Evolutionary conservation across 176 grass and related monocot species (phyloP), one percentile per base, ranked within the genome.

Genomic region (Puya raimondii): DNA sequence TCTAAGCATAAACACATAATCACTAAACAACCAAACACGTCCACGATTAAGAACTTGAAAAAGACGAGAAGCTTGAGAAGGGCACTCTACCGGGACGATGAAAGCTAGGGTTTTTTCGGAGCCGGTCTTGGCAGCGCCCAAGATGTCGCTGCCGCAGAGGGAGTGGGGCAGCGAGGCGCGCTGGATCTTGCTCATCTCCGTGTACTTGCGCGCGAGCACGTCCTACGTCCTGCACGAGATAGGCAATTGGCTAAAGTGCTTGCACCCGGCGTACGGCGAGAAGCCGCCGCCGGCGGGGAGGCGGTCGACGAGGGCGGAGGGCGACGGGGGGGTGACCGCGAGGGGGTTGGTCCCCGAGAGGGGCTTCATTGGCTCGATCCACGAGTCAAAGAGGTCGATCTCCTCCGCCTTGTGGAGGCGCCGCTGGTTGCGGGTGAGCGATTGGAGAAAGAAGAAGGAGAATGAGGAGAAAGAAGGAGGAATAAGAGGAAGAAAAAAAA

Each of bases 41-140:
- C 3, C 1, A 29, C 27, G 33, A 66, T 29, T 42, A 42, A 21
- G 13, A 66, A 12, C 3, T 13, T 29, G 54, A 65, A 17, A 18
- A n/a, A n/a, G n/a, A n/a, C n/a, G n/a, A n/a, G n/a, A n/a, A n/a
- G n/a, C n/a, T n/a, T n/a, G n/a, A n/a, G n/a, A n/a, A n/a, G n/a
- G n/a, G n/a, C n/a, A n/a, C n/a, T n/a, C n/a, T n/a, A n/a, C n/a
- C n/a, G n/a, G n/a, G n/a, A n/a, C n/a, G n/a, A n/a, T n/a, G n/a
- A n/a, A n/a, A n/a, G n/a, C n/a, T n/a, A n/a, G n/a, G 59, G 93
- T 97, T 79, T 97, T 97, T 72, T 88, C 93, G 15, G 89, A 92
- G 3, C 93, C 93, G 11, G 93, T 92, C 77, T 92, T 97, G 15
- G 93, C 82, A 2, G 89, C 89, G 15, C 93, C 93, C n/a, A 97